Conservation (phyloP, 441 rosid species). For the Gossypium gossypioides region DNA sequence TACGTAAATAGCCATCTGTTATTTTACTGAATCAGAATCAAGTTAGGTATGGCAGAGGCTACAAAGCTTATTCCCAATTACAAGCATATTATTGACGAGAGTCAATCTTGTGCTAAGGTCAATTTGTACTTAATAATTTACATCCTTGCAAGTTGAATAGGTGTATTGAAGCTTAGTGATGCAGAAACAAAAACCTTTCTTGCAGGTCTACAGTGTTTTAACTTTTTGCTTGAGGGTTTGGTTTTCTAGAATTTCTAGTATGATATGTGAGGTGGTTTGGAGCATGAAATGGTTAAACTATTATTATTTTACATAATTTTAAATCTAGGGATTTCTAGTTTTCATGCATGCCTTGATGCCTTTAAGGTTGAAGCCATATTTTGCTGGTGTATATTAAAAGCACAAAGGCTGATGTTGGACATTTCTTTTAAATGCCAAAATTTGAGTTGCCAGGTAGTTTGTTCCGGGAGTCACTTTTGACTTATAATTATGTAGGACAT, state of each 20-base stretch:
- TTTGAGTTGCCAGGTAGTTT: neutral
- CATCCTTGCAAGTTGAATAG: neutral
- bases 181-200: neutral
- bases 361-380: neutral
- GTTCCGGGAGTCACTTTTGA: neutral
- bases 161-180: neutral
- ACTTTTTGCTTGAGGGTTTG: neutral
- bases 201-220: neutral
- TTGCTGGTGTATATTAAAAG: neutral
- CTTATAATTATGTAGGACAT: neutral
- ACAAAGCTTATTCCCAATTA: neutral
- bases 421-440: neutral
- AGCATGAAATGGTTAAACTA: neutral
- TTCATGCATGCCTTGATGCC: neutral
- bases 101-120: neutral
- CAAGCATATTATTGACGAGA: neutral
- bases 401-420: neutral
- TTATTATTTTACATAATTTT: neutral
- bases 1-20: neutral
- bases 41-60: neutral
- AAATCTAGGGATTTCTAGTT: neutral
- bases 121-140: neutral
- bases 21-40: constrained; percentile 1
- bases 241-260: neutral
- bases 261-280: neutral